phyloP scores from a whole-genome alignment of 78 protist species.

The Monocercomonoides exilis region DNA sequence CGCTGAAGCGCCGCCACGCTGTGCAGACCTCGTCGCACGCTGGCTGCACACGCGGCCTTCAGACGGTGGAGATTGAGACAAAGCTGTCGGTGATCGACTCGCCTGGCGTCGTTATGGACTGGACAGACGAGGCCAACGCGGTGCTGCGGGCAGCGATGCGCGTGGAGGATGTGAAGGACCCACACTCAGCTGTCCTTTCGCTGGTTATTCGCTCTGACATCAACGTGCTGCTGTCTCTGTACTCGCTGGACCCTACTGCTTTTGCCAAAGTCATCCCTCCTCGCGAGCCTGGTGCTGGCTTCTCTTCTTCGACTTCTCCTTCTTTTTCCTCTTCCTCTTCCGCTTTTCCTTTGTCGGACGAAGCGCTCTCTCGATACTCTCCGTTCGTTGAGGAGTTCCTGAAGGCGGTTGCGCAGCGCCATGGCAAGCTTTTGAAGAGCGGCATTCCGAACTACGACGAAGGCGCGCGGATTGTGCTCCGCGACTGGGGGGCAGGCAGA shows the following conservation, averaged over 20 bases:
- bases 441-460: slow-evolving; percentile 38
- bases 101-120: slow-evolving; percentile 73
- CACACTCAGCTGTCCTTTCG: not conserved
- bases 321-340: too few relatives aligned
- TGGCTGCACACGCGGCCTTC: slow-evolving; percentile 25
- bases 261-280: not conserved
- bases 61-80: slow-evolving; percentile 66
- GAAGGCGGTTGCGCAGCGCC: not conserved
- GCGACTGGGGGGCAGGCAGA: slow-evolving; percentile 38
- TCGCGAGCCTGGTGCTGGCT: not conserved
- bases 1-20: slow-evolving; percentile 71
- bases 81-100: slow-evolving; percentile 79
- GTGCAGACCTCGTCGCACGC: slow-evolving; percentile 37
- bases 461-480: slow-evolving; percentile 38
- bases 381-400: not conserved
- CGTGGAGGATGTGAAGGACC: slow-evolving; percentile 27
- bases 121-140: not conserved
- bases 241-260: not conserved
- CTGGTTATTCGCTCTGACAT: not conserved
- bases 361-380: not conserved
- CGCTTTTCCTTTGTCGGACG: not conserved
- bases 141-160: slow-evolving; percentile 24
- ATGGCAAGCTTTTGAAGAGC: slow-evolving; percentile 3
- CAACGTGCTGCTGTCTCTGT: not conserved
- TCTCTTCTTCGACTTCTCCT: too few relatives aligned